Base-by-base conservation (phyloP, 768 basidiomycete species). In the Xerocomellus amylosporus region DNA sequence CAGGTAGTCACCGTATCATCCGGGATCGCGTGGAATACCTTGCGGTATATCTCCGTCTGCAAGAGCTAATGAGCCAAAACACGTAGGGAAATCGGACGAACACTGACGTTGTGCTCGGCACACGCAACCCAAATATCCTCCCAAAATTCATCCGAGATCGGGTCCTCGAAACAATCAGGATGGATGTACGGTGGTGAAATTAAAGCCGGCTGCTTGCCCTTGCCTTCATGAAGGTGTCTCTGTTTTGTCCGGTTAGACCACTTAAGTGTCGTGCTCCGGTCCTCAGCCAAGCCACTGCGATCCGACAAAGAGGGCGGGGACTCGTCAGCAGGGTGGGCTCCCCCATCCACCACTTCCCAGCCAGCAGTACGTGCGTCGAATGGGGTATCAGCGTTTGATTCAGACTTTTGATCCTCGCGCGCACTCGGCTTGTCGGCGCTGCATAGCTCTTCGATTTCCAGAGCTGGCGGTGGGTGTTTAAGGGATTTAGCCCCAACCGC, bases 11-110 rank as follows among this genome's bases (percentile, higher is more conserved):
- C 83, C 22, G 85, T 77, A 68, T 99, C 95, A 68, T 98, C 96
- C 6, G 97, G 96, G 50, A 95, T 76, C 34, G 89, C 87, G 63
- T 93, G 87, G 76, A 99, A 99, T 4, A 98, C 93, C 67, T 90
- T 95, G 51, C 94, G 87, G 73, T 83, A 98, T 59, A 98, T 93
- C 68, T 96, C 91, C 57, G 96, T 99, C 93, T 95, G 55, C 12
- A 53, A 47, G 14, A 50, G 48, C 31, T 7, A 14, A n/a, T 56
- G 6, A 60, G 58, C 12, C 43, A n/a, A 28, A 24, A 22, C 13
- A 48, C 5, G 5, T 28, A 13, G 5, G n/a, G 15, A 31, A 41
- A 45, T 13, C 14, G 26, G 40, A 24, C 17, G 31, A 57, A 33
- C 31, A 75, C 89, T 58, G 49, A 95, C 93, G 69, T 98, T 99